Conservation (phyloP, 805 yeast genomes). For the Debaryomyces hansenii region DNA sequence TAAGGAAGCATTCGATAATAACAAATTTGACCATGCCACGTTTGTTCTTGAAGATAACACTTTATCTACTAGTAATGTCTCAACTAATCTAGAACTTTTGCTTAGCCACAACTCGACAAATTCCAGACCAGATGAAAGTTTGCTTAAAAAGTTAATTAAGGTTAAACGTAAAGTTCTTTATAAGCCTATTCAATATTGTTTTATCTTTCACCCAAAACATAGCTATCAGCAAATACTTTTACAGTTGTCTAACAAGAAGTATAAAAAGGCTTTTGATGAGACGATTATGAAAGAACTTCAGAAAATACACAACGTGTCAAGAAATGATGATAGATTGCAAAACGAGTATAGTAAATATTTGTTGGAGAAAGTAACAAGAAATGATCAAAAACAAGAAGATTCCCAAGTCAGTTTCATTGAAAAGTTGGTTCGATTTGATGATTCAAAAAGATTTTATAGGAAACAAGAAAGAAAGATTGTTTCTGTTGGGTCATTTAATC, state of each 20-base stretch:
- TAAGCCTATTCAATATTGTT: constrained; percentile 25
- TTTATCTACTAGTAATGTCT: constrained; percentile 3
- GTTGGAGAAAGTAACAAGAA: constrained; percentile 8
- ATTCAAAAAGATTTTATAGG: constrained; percentile 14
- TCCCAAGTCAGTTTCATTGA: constrained; percentile 14
- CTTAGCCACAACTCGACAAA: background rate
- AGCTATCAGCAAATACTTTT: constrained; percentile 13
- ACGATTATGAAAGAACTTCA: background rate
- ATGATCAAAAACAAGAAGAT: constrained; percentile 9
- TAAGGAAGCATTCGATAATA: background rate
- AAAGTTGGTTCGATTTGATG: constrained; percentile 14
- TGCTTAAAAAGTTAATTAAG: constrained; percentile 11
- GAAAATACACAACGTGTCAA: background rate
- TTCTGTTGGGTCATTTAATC: constrained; percentile 5
- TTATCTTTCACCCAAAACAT: constrained; percentile 16
- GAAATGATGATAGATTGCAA: constrained; percentile 6
- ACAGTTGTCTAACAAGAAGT: constrained; percentile 2
- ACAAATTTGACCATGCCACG: constrained; percentile 3
- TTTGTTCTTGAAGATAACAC: constrained; percentile 4
- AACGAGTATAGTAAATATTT: constrained; percentile 8
- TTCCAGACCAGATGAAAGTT: constrained; percentile 1
- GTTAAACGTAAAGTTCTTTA: constrained; percentile 15
- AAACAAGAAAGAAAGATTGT: constrained; percentile 14
- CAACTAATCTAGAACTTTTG: background rate
- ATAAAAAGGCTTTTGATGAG: background rate